Evolutionary conservation across 1,284 basidiomycete genomes (phyloP).

Genomic region (Puccinia hordei): DNA sequence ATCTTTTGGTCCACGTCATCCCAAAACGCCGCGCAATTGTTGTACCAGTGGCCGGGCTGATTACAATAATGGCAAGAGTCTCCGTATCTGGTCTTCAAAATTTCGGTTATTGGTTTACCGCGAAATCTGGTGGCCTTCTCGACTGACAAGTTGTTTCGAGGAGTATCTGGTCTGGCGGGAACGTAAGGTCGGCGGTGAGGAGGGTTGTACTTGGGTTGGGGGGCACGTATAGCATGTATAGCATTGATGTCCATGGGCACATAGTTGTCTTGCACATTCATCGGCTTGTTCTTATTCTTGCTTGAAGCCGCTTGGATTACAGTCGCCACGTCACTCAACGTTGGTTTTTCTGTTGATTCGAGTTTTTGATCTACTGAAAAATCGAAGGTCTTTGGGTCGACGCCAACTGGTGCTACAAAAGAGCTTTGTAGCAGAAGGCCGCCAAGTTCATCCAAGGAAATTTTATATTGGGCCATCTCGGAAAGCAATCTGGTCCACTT

Average conservation of each 20-base stretch:
- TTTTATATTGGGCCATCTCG: too few species aligned
- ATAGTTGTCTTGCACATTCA: not conserved
- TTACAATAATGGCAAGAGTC: not conserved
- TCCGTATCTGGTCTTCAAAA: not conserved
- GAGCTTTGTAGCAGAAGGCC: too few species aligned
- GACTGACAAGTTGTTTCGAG: not conserved
- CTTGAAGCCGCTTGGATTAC: too few species aligned
- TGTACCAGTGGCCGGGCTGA: constrained; percentile 2
- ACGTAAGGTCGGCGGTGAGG: not conserved
- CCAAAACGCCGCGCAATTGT: constrained; percentile 4
- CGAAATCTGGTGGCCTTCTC: not conserved
- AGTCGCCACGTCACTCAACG: too few species aligned
- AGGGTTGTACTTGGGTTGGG: not conserved
- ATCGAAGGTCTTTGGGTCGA: too few species aligned
- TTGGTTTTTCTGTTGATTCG: too few species aligned
- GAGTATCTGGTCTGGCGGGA: too few species aligned
- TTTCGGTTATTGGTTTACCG: not conserved
- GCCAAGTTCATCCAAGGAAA: too few species aligned
- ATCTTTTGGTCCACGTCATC: not conserved
- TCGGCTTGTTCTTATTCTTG: too few species aligned
- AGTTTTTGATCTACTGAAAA: too few species aligned
- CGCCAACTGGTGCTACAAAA: too few species aligned
- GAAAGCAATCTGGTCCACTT: too few species aligned
- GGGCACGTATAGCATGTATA: not conserved
- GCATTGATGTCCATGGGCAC: not conserved